These are phyloP conservation scores for Suillus cothurnatus DNA, from an alignment of 768 basidiomycete species.

Conservation along the genomic window DNA sequence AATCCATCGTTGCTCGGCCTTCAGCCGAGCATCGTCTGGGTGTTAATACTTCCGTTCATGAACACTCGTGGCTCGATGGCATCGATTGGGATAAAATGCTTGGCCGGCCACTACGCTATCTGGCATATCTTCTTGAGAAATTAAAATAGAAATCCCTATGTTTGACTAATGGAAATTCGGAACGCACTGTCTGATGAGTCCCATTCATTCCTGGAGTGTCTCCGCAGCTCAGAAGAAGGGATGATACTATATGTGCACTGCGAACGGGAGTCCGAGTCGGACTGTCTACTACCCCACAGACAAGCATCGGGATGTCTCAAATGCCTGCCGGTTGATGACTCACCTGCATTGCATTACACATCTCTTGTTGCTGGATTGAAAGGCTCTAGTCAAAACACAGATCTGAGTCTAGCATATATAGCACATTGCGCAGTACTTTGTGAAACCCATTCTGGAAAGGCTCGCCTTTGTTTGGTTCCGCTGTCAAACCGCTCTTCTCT, in stretches of 20 bases:
- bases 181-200: constrained; percentile 20
- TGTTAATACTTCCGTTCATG: constrained; percentile 32
- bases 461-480: constrained; percentile 11
- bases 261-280: constrained; percentile 30
- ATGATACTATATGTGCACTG: constrained; percentile 32
- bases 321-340: neutral
- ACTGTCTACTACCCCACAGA: constrained; percentile 30
- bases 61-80: constrained; percentile 46
- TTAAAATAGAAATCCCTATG: neutral
- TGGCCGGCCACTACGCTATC: constrained; percentile 43
- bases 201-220: constrained; percentile 39
- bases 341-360: neutral
- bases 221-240: constrained; percentile 20
- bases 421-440: neutral
- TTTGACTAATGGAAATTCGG: neutral
- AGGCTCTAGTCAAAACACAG: neutral
- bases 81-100: constrained; percentile 52
- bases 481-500: constrained; percentile 2
- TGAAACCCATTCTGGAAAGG: neutral
- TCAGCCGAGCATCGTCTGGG: constrained; percentile 38
- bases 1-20: constrained; percentile 44
- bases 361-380: neutral
- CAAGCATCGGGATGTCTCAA: neutral
- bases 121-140: constrained; percentile 32
- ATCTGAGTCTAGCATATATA: neutral